phyloP scores from a whole-genome alignment of 495 filamentous ascomycete species.

The Aspergillus taichungensis region DNA sequence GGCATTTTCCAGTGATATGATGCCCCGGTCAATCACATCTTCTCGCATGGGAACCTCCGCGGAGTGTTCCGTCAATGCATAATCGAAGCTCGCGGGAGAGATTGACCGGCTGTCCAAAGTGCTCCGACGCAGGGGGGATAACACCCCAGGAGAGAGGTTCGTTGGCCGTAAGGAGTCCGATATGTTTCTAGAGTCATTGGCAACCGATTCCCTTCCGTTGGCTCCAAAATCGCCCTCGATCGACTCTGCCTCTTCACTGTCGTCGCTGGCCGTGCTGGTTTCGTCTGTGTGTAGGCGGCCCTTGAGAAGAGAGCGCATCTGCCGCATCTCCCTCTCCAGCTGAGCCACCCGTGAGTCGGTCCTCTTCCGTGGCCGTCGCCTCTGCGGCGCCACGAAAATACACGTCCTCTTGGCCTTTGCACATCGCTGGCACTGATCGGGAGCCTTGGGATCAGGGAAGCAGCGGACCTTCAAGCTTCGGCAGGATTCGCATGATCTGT shows the following conservation, averaged over 20 bases:
- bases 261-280: constrained; percentile 22
- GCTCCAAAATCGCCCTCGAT: constrained; percentile 13
- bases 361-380: constrained; percentile 73
- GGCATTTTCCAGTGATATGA: constrained; percentile 37
- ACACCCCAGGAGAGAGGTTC: constrained; percentile 22
- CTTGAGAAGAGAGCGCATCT: constrained; percentile 38
- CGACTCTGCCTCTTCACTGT: constrained; percentile 19
- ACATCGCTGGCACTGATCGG: constrained; percentile 66
- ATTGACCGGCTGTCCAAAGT: constrained; percentile 10
- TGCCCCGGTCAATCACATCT: constrained; percentile 40
- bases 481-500: constrained; percentile 78
- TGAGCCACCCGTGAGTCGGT: constrained; percentile 79
- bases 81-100: constrained; percentile 11
- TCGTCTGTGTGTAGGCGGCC: constrained; percentile 25
- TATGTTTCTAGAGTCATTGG: constrained; percentile 11
- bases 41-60: constrained; percentile 9
- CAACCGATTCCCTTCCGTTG: not conserved
- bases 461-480: constrained; percentile 78
- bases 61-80: constrained; percentile 10
- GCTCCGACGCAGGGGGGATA: constrained; percentile 10
- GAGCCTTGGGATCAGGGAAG: constrained; percentile 54
- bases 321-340: constrained; percentile 82
- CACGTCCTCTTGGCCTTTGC: constrained; percentile 67
- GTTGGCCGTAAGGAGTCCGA: constrained; percentile 16
- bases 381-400: constrained; percentile 66